Conservation (phyloP, 192 early-diverging fungal species). For the Backusella tuberculispora region DNA sequence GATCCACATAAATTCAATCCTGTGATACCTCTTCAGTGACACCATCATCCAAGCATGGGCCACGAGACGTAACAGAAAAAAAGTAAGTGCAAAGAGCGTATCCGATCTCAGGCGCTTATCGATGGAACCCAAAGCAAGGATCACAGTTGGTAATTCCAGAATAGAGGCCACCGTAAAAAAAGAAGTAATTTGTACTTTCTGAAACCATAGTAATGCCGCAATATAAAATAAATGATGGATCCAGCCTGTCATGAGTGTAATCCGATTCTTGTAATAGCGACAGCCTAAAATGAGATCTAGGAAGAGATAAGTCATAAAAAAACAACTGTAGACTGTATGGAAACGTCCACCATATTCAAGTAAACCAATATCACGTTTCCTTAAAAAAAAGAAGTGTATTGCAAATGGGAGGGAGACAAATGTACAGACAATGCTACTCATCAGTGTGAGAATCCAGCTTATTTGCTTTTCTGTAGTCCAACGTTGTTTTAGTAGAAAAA, state of each 20-base stretch:
- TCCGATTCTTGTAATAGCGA: slow-evolving; percentile 53
- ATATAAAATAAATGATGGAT: slow-evolving; percentile 63
- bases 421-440: slow-evolving; percentile 28
- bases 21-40: slow-evolving; percentile 44
- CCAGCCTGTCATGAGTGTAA: slow-evolving; percentile 57
- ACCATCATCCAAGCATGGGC: slow-evolving; percentile 51
- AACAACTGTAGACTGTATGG: slow-evolving; percentile 44
- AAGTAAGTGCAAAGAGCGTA: slow-evolving; percentile 52
- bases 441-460: slow-evolving; percentile 31
- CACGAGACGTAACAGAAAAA: slow-evolving; percentile 57
- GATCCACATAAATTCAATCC: slow-evolving; percentile 39
- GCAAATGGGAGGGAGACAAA: slow-evolving; percentile 19
- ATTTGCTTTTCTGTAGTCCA: slow-evolving; percentile 28
- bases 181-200: slow-evolving; percentile 31
- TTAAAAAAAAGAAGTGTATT: slow-evolving; percentile 23
- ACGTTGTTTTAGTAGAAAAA: slow-evolving; percentile 13
- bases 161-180: slow-evolving; percentile 53
- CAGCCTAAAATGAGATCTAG: slow-evolving; percentile 56
- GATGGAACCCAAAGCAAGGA: slow-evolving; percentile 56
- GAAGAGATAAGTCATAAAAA: slow-evolving; percentile 57
- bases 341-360: slow-evolving; percentile 24
- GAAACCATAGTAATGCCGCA: slow-evolving; percentile 35
- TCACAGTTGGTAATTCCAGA: slow-evolving; percentile 60
- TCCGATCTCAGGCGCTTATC: slow-evolving; percentile 52
- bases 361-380: slow-evolving; percentile 15